These are phyloP conservation scores for Fusarium pseudograminearum DNA, from an alignment of 2,329 filamentous ascomycete species.

Conservation along the genomic window DNA sequence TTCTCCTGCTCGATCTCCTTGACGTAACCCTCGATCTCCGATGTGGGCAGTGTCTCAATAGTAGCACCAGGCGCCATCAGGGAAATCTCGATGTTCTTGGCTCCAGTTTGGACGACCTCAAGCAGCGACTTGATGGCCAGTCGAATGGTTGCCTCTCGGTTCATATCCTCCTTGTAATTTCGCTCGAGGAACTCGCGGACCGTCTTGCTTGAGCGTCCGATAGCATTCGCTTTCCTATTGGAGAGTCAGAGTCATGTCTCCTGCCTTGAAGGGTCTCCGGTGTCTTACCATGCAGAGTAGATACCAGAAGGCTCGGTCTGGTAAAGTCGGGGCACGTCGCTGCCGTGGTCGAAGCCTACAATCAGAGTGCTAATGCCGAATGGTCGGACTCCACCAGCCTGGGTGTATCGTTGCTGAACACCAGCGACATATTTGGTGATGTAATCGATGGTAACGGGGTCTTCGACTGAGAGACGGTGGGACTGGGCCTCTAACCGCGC, in stretches of 20 bases:
- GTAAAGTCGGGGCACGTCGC: constrained; percentile 89
- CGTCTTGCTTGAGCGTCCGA: constrained; percentile 98
- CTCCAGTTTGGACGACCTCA: constrained; percentile 97
- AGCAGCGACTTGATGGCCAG: constrained; percentile 97
- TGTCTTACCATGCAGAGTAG: constrained; percentile 92
- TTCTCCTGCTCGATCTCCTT: constrained; percentile 99
- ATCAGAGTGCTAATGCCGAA: constrained; percentile 98
- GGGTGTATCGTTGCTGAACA: constrained; percentile 98
- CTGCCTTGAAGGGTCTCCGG: not conserved
- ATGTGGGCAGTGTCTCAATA: constrained; percentile 92
- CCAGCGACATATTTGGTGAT: constrained; percentile 99
- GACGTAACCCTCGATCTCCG: constrained; percentile 97
- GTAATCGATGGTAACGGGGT: constrained; percentile 98
- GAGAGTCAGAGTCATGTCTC: constrained; percentile 22
- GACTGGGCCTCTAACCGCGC: constrained; percentile 97
- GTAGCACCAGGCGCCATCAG: constrained; percentile 94
- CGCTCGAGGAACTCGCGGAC: constrained; percentile 98
- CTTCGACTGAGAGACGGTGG: constrained; percentile 95
- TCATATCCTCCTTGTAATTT: constrained; percentile 99
- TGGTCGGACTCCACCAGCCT: constrained; percentile 97
- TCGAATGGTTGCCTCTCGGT: constrained; percentile 94
- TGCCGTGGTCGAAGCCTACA: constrained; percentile 97
- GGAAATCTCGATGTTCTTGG: constrained; percentile 99
- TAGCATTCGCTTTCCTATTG: constrained; percentile 96
- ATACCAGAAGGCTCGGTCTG: constrained; percentile 99